phyloP scores from a whole-genome alignment of 2,329 filamentous ascomycete species.

The Hymenoscyphus albidus region DNA sequence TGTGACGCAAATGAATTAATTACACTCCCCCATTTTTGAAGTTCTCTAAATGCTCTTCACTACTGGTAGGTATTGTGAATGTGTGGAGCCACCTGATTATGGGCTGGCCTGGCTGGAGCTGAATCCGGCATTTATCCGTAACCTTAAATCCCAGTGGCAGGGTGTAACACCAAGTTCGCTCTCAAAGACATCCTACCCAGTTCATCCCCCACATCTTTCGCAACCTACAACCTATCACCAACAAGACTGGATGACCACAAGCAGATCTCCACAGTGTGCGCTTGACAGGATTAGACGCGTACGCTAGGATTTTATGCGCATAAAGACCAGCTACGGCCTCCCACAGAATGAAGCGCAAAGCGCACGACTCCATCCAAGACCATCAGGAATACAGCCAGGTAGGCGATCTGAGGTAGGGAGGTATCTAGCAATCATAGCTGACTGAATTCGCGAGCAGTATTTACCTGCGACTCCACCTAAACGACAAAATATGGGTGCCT shows the following conservation, averaged over 20 bases:
- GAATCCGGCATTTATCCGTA: no score
- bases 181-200: background rate
- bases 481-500: background rate
- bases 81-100: no score
- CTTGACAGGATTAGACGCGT: background rate
- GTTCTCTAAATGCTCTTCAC: no score
- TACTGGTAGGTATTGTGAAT: no score
- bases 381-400: background rate
- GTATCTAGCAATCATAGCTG: background rate
- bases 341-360: conserved; percentile 2
- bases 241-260: background rate
- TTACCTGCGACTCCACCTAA: background rate
- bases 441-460: background rate
- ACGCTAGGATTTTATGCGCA: background rate
- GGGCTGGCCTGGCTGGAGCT: no score
- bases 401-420: background rate
- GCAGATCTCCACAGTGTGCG: background rate
- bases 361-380: background rate
- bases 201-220: background rate
- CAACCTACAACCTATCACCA: background rate
- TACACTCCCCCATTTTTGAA: no score
- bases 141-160: background rate
- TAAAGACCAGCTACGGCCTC: background rate
- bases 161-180: background rate
- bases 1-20: no score